A percentile compares a stretch with the other conserved stretches of the same genome.
Conservation (phyloP, 352 stramenopile species). For the Globisporangium radiosum region DNA sequence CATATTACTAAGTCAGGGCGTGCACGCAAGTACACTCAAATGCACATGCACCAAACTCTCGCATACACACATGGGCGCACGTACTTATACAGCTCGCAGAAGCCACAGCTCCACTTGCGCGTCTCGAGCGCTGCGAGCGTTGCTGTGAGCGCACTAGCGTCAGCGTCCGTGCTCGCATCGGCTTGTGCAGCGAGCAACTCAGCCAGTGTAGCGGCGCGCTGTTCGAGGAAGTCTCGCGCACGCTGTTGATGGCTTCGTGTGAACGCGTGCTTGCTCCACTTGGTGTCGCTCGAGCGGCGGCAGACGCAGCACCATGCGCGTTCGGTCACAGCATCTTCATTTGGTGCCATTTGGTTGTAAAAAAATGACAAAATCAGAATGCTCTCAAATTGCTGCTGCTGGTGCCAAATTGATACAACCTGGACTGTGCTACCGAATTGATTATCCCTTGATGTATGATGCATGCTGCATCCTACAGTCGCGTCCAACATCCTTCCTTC, state of each 20-base stretch:
- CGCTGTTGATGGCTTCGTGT: slow-evolving; percentile 43
- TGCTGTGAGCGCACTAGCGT: neutral
- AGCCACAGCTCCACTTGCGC: slow-evolving; percentile 28
- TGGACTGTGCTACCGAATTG: no score
- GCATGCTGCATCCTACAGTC: no score
- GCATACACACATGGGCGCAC: neutral
- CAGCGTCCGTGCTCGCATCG: slow-evolving; percentile 1
- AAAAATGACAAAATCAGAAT: no score
- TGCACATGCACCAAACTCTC: neutral
- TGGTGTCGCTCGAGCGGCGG: slow-evolving; percentile 47
- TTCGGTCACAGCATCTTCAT: neutral
- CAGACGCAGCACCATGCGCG: slow-evolving; percentile 19
- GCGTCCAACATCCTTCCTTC: no score
- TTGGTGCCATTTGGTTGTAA: no score
- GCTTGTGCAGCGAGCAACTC: slow-evolving; percentile 1
- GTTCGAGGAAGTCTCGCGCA: slow-evolving; percentile 31
- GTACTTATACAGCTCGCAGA: slow-evolving; percentile 32
- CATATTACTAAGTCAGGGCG: neutral
- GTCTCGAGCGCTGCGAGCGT: neutral
- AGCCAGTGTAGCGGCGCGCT: slow-evolving; percentile 20
- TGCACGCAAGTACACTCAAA: neutral
- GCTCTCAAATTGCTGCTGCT: no score
- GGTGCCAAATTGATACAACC: no score
- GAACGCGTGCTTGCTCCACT: slow-evolving; percentile 71
- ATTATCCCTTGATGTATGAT: no score